Evolutionary conservation across 371 early-diverging fungal genomes (phyloP).

Genomic region (Mucor mucedo): DNA sequence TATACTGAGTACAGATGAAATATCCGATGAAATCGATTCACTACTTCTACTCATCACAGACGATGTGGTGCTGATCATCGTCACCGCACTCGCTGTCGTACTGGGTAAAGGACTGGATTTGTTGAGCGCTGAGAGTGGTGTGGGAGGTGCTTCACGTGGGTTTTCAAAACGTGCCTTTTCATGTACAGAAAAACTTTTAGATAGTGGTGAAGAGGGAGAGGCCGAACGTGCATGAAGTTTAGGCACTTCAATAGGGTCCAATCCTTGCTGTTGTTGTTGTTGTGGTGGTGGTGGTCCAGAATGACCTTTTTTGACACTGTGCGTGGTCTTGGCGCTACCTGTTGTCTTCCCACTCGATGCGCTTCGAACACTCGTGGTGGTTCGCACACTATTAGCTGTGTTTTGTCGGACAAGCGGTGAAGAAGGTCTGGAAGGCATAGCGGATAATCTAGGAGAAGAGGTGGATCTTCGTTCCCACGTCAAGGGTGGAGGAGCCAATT

Average conservation of each 20-base stretch:
- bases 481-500: constrained; percentile 10
- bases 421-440: constrained; percentile 16
- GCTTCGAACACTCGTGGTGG: neutral
- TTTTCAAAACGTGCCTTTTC: constrained; percentile 37
- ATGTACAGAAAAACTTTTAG: constrained; percentile 17
- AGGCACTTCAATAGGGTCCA: constrained; percentile 12
- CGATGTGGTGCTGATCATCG: neutral
- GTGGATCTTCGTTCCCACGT: constrained; percentile 45
- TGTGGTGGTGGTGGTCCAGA: neutral
- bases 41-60: constrained; percentile 2
- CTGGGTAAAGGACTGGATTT: neutral
- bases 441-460: constrained; percentile 28
- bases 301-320: neutral
- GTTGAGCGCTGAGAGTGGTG: neutral
- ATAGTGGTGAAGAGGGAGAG: constrained; percentile 28
- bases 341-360: neutral
- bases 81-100: neutral
- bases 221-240: constrained; percentile 12
- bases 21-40: constrained; percentile 17
- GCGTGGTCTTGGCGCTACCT: neutral
- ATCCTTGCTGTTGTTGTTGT: neutral
- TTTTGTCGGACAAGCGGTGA: constrained; percentile 14
- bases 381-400: neutral
- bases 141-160: constrained; percentile 35
- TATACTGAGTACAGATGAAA: constrained; percentile 20